These are phyloP conservation scores for Biscutella laevigata DNA, from an alignment of 441 rosid genomes.

Conservation along the genomic window DNA sequence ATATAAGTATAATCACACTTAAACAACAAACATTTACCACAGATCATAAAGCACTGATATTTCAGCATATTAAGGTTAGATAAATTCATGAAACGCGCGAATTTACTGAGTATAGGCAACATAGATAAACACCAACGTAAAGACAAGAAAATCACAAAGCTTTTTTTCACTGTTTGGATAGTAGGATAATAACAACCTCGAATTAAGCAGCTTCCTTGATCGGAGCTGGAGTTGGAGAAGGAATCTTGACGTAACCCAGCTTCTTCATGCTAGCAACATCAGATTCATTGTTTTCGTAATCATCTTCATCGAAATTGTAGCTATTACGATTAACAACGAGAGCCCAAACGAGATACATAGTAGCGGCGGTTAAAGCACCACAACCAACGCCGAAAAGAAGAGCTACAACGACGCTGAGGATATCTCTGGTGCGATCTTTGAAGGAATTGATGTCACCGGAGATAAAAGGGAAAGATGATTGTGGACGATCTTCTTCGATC, in stretches of 20 bases:
- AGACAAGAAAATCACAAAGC: too few relatives aligned
- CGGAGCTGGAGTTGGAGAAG: conserved; percentile 30
- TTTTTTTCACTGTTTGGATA: background rate
- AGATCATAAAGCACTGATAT: conserved; percentile 3
- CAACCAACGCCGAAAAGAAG: conserved; percentile 87
- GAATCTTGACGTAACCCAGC: conserved; percentile 55
- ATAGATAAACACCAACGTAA: background rate
- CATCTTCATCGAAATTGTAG: conserved; percentile 25
- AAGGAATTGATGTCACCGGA: conserved; percentile 48
- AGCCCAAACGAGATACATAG: conserved; percentile 89
- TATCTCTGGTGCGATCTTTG: conserved; percentile 73
- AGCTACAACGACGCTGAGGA: conserved; percentile 76
- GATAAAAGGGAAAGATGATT: conserved; percentile 15
- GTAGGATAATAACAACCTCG: conserved; percentile 14
- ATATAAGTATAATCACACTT: background rate
- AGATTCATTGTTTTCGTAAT: conserved; percentile 29
- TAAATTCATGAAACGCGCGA: too few relatives aligned
- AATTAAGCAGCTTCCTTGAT: conserved; percentile 27
- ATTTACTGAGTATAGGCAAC: too few relatives aligned
- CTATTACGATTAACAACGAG: conserved; percentile 40
- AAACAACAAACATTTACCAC: conserved; percentile 6
- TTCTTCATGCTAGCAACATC: conserved; percentile 42
- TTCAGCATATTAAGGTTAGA: conserved; percentile 14
- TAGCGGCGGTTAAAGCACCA: conserved; percentile 86
- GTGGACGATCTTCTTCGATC: conserved; percentile 4